phyloP scores from a whole-genome alignment of 495 filamentous ascomycete species.

The Umbilicaria muhlenbergii region DNA sequence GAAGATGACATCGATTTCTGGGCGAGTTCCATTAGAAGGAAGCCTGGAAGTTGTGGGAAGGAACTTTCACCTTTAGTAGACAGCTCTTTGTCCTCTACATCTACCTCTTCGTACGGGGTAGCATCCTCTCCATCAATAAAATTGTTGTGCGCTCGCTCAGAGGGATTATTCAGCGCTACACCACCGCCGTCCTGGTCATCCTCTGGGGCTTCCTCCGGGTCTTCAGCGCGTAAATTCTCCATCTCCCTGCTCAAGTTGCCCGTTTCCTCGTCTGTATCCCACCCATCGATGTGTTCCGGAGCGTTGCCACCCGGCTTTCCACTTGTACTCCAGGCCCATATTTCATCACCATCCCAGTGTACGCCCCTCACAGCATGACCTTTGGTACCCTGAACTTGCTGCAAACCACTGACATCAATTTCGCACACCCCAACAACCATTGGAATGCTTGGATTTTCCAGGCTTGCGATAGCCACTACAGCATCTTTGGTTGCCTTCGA shows the following conservation, averaged over 20 bases:
- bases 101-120: slow-evolving; percentile 13
- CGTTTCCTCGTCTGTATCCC: slow-evolving; percentile 19
- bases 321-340: slow-evolving; percentile 47
- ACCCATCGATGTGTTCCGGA: slow-evolving; percentile 33
- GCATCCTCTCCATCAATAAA: slow-evolving; percentile 18
- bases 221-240: slow-evolving; percentile 13
- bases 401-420: slow-evolving; percentile 44
- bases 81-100: slow-evolving; percentile 31
- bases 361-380: slow-evolving; percentile 51
- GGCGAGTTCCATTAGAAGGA: slow-evolving; percentile 5
- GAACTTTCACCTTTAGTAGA: slow-evolving; percentile 34
- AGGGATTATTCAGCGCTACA: slow-evolving; percentile 21
- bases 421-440: slow-evolving; percentile 51
- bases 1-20: slow-evolving; percentile 57
- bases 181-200: slow-evolving; percentile 26
- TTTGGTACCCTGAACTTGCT: slow-evolving; percentile 45
- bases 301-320: slow-evolving; percentile 35
- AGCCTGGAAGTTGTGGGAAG: background rate
- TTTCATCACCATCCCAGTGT: slow-evolving; percentile 62
- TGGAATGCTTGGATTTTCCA: slow-evolving; percentile 44
- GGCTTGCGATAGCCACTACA: slow-evolving; percentile 50
- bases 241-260: slow-evolving; percentile 7
- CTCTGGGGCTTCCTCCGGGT: slow-evolving; percentile 17
- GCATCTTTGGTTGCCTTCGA: slow-evolving; percentile 41
- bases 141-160: slow-evolving; percentile 14